Conservation (phyloP, 176 grass and related monocot genomes). For the Zea mays region Zm-B73-REFERENCE-NAM-5.0 NC_050103.1:178082501-178083000, state of each 20-base stretch:
- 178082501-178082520: no score
- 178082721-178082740: no score
- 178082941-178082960: conserved; percentile 13
- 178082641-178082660: no score
- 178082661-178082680: conserved; percentile 24
- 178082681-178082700: conserved; percentile 33
- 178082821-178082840: no score
- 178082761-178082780: no score
- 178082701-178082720: background rate
- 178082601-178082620: background rate
- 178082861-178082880: conserved; percentile 2
- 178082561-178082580: background rate
- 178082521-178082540: background rate
- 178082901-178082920: background rate
- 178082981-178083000: background rate
- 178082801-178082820: no score
- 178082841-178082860: background rate
- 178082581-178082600: background rate
- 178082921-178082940: background rate
- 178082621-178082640: background rate
- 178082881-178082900: conserved; percentile 8
- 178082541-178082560: background rate
- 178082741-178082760: no score
- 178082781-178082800: no score
- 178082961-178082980: background rate